Evolutionary conservation across 2,329 filamentous ascomycete genomes (phyloP).

Genomic region (Sarocladium oryzae): DNA sequence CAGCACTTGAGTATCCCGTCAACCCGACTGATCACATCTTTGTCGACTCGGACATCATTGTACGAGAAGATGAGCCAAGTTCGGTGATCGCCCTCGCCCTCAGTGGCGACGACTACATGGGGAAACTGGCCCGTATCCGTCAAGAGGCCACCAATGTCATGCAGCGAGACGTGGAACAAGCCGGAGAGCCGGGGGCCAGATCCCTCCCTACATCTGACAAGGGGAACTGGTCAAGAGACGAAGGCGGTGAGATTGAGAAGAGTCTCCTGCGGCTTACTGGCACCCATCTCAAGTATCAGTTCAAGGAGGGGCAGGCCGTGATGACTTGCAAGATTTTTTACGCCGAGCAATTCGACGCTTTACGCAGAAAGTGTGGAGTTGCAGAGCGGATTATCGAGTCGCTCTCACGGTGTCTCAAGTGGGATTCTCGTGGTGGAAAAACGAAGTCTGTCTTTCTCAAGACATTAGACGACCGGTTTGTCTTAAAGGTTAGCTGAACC

Average conservation of each 20-base stretch:
- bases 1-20: conserved; percentile 85
- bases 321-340: conserved; percentile 99
- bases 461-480: conserved; percentile 87
- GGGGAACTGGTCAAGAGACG: conserved; percentile 25
- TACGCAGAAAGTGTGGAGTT: conserved; percentile 87
- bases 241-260: conserved; percentile 61
- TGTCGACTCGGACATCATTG: conserved; percentile 92
- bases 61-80: conserved; percentile 94
- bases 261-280: conserved; percentile 79
- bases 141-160: conserved; percentile 38
- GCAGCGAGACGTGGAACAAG: conserved; percentile 29
- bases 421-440: conserved; percentile 97
- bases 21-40: conserved; percentile 89
- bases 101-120: conserved; percentile 78
- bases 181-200: conserved; percentile 21
- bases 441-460: conserved; percentile 97
- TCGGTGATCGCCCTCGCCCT: conserved; percentile 92
- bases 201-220: conserved; percentile 28
- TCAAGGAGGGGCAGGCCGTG: conserved; percentile 84
- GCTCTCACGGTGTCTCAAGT: conserved; percentile 89
- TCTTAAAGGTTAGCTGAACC: conserved; percentile 56
- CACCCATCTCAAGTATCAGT: conserved; percentile 93
- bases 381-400: conserved; percentile 93
- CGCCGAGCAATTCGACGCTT: conserved; percentile 93
- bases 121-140: conserved; percentile 66